These are phyloP conservation scores for Wickerhamomyces sp. DNA, from an alignment of 1,139 yeast species.

Conservation along the genomic window DNA sequence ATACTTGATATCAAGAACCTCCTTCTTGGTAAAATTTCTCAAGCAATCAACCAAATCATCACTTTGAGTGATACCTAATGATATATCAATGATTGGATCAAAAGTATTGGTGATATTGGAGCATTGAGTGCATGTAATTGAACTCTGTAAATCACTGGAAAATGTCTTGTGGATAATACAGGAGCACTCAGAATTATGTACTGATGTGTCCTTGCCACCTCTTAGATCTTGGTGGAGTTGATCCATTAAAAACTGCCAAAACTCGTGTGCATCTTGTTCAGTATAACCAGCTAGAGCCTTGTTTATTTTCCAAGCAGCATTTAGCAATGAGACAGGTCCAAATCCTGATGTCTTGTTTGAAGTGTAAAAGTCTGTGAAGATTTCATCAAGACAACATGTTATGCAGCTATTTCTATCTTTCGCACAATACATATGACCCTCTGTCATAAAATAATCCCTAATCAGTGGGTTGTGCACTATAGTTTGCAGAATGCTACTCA, in stretches of 20 bases:
- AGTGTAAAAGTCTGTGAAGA: conserved; percentile 51
- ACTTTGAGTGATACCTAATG: conserved; percentile 57
- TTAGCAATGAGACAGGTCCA: conserved; percentile 68
- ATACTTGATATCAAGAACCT: conserved; percentile 69
- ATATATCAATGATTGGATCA: conserved; percentile 89
- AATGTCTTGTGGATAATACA: conserved; percentile 83
- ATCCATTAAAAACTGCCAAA: conserved; percentile 84
- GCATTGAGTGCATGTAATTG: conserved; percentile 72
- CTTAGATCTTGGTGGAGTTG: conserved; percentile 61
- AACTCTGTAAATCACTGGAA: conserved; percentile 67
- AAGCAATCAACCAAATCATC: conserved; percentile 58
- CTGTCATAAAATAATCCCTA: conserved; percentile 69
- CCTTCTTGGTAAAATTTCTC: conserved; percentile 69
- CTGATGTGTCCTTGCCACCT: conserved; percentile 2
- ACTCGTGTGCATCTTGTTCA: conserved; percentile 98
- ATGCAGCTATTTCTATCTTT: conserved; percentile 44
- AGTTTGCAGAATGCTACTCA: conserved; percentile 85
- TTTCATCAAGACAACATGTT: conserved; percentile 77
- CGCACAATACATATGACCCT: conserved; percentile 47
- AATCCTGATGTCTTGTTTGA: conserved; percentile 46
- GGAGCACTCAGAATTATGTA: conserved; percentile 36
- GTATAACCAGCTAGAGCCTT: conserved; percentile 87
- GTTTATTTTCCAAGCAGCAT: conserved; percentile 81
- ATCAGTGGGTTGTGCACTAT: conserved; percentile 84
- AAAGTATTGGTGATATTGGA: conserved; percentile 57